Base-by-base conservation (phyloP, 202 grass and related monocot species). In the Tripidium arundinaceum region DNA sequence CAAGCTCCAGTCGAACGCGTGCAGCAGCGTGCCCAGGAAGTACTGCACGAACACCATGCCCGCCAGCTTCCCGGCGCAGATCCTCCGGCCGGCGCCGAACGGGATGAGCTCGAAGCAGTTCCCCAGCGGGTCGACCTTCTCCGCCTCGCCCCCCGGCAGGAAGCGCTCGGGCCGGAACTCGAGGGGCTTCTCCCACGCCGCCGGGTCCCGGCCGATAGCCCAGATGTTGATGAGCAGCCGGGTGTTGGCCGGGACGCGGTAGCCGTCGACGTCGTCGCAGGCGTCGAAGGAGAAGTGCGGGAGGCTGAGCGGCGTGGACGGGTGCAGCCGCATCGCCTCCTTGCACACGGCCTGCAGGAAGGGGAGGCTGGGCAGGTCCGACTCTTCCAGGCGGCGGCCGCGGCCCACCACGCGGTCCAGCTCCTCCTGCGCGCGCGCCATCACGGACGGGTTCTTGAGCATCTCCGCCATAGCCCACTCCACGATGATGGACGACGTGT, bases 21-120 rank as follows among this genome's bases (percentile, higher is more conserved):
- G 93, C 58, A 93, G 39, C 41, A 97, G 36, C 18, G 74, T 87
- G 0, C 87, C 93, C 2, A 97, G 15, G 39, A 97, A 80, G 57
- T 92, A 90, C 70, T 97, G 93, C 66, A 97, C 93, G 79, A 97
- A 97, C 57, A 89, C 77, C 93, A 97, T 92, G 3, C 93, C 93
- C 0, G 84, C 90, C 2, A 97, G 80, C 82, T 89, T 97, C 3
- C 93, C 93, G 1, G 93, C 93, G 59, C 93, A 97, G 68, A 97
- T 83, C 83, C 93, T 29, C 31, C 93, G 25, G 1, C 93, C 93
- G 3, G 90, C 93, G 45, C 90, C 93, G 33, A 97, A 93, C 4
- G 93, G 93, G 33, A 97, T 97, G 25, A 97, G 86, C 70, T 97
- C 93, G 64, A 97, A 97, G 78, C 61, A 70, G 73, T 90, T 97